Base-by-base conservation (phyloP, 306 rosid genomes). In the Phaseolus lunatus region DNA sequence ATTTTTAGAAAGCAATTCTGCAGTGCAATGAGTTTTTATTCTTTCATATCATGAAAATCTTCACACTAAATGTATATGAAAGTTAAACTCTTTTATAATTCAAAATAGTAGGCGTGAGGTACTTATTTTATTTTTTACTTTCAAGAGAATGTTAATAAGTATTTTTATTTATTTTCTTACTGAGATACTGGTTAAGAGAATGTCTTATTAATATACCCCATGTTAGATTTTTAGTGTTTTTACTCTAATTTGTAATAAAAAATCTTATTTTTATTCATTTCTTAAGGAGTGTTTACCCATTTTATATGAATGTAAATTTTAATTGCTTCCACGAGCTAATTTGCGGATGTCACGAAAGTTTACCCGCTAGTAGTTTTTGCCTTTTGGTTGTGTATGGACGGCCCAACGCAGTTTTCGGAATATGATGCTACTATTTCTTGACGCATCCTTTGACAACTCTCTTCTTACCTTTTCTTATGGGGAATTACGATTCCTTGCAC, bases 281-380 rank as follows among this genome's bases (percentile, higher is more conserved):
- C 26, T 33, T 62, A 35, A n/a, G 7, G 5, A 33, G 15, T 63
- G 47, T 15, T 6, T n/a, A 3, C 47, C 4, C 16, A 5, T 15
- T 5, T 24, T 48, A 1, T 27, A 19, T 39, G 61, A 49, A 43
- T 75, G 61, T 13, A 12, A 26, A 37, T 33, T 20, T 3, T 52
- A 68, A 64, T 41, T 52, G 52, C 2, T 82, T 70, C 7, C 9
- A 4, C 15, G 58, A 69, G 69, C 27, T 27, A 70, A 37, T 72
- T 65, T 77, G 65, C 63, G 54, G 78, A 41, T 14, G 4, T 68
- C 23, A 27, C 53, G 15, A 81, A 70, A 70, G 71, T 78, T 61
- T 50, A 64, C 22, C 66, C 79, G 71, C 47, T 29, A 29, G 74
- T 8, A 70, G 45, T 11, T 53, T 62, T 27, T 69, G 50, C 50